phyloP scores from a whole-genome alignment of 352 stramenopile genomes.

The Peronospora belbahrii region DNA sequence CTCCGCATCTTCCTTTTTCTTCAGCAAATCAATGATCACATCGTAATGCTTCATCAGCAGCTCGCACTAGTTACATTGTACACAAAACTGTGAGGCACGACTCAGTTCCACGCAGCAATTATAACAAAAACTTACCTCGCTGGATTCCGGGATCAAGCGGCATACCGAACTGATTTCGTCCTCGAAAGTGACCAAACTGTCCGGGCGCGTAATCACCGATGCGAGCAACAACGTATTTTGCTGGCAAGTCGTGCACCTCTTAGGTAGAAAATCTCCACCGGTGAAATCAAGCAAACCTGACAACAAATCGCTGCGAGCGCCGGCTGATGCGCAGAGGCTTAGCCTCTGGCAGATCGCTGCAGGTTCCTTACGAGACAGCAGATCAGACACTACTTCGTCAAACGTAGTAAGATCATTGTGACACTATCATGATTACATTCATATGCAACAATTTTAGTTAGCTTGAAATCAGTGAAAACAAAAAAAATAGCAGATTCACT shows the following conservation, averaged over 20 bases:
- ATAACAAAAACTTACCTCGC: slow-evolving; percentile 18
- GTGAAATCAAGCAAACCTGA: slow-evolving; percentile 37
- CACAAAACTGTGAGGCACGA: not conserved
- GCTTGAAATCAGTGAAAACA: not conserved
- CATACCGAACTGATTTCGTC: slow-evolving; percentile 45
- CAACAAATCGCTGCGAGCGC: slow-evolving; percentile 12
- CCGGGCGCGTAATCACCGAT: slow-evolving; percentile 36
- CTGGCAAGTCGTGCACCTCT: slow-evolving; percentile 47
- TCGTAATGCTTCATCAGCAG: slow-evolving; percentile 47
- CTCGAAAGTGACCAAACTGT: slow-evolving; percentile 44
- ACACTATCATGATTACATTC: slow-evolving; percentile 28
- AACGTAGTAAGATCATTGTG: slow-evolving; percentile 64
- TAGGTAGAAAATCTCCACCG: slow-evolving; percentile 30
- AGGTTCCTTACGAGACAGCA: slow-evolving; percentile 52
- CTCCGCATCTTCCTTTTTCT: slow-evolving; percentile 41
- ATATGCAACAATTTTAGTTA: not conserved
- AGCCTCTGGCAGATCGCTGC: slow-evolving; percentile 48
- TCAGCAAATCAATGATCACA: slow-evolving; percentile 43
- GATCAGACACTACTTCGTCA: slow-evolving; percentile 34
- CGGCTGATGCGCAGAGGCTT: slow-evolving; percentile 34
- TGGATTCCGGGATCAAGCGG: slow-evolving; percentile 46
- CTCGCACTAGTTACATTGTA: slow-evolving; percentile 28
- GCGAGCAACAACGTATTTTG: slow-evolving; percentile 51
- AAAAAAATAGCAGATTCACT: not conserved
- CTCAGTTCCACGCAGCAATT: not conserved